Base-by-base conservation (phyloP, 257 asterid genomes). In the Voacanga thouarsii region DNA sequence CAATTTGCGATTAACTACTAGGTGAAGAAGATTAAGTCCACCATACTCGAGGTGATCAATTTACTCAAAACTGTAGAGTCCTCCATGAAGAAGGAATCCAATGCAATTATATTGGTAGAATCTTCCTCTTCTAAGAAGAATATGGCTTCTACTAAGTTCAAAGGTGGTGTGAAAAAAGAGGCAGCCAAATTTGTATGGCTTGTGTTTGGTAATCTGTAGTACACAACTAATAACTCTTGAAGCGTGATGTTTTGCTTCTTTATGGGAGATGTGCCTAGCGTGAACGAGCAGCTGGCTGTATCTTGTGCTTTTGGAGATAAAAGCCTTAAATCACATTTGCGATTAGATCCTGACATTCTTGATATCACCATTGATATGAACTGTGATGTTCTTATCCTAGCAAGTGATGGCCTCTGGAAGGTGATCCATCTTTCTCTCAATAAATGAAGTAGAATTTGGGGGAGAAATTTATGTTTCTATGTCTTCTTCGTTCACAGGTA, bases 281-380 rank as follows among this genome's bases (percentile, higher is more conserved):
- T 83, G 10, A 81, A 86, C 1, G 89, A 87, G 30, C 87, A 83
- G 87, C 84, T 86, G 43, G 87, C 89, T 23, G 89, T 86, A 65
- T 86, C 89, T 76, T 84, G 89, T 12, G 89, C 89, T 10, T 86
- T 83, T 76, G 89, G 89, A 7, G 89, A 86, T 79, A 86, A 81
- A 77, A 81, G 87, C 67, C 87, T 86, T 18, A 86, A 86, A 44
- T 81, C 79, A 6, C 89, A 86, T 83, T 45, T 86, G 44, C 87
- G 87, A 7, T 86, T 87, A 44, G 87, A 86, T 76, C 89, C 89
- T 14, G 87, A 86, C 66, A 70, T 86, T 77, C 77, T 78, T 28
- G 80, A 86, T 72, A 56, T 67, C 41, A 64, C 30, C 30, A 70
- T 83, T 18, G 89, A 86, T 81, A 74, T 33, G 39, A 81, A 79